Evolutionary conservation across 2,329 filamentous ascomycete genomes (phyloP).

Genomic region (Colletotrichum sp.): DNA sequence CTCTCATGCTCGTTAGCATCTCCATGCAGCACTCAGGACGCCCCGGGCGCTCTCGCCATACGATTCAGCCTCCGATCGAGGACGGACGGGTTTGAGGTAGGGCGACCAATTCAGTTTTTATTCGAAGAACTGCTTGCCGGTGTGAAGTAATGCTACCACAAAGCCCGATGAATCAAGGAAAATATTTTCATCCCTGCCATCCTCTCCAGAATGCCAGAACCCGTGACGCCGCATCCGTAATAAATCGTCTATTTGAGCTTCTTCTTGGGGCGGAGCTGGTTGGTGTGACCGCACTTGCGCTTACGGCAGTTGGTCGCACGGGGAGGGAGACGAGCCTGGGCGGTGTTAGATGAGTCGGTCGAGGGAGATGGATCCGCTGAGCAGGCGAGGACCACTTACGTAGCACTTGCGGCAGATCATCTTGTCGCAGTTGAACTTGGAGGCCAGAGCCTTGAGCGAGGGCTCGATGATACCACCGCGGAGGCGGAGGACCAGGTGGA

Average conservation of each 20-base stretch:
- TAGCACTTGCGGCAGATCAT: conserved; percentile 99
- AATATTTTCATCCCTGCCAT: conserved; percentile 26
- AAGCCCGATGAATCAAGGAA: conserved; percentile 41
- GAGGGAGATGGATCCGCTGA: background rate
- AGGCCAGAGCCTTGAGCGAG: conserved; percentile 96
- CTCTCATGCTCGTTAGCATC: conserved; percentile 13
- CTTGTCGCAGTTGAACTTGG: conserved; percentile 99
- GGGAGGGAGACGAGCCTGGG: conserved; percentile 82
- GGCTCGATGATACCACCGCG: conserved; percentile 99
- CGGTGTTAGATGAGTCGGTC: background rate
- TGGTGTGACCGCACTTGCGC: conserved; percentile 99
- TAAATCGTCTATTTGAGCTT: conserved; percentile 81
- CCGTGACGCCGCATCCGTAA: conserved; percentile 50
- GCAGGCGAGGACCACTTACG: conserved; percentile 61
- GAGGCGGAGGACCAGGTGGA: conserved; percentile 97
- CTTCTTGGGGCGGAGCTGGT: conserved; percentile 99
- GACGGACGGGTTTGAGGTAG: conserved; percentile 4
- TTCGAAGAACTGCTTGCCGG: conserved; percentile 21
- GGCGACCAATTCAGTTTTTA: conserved; percentile 22
- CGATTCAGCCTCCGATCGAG: background rate
- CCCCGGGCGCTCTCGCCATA: conserved; percentile 16
- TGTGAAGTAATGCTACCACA: conserved; percentile 40
- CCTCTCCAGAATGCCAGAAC: conserved; percentile 29
- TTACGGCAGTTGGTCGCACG: conserved; percentile 99
- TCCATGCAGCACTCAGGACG: conserved; percentile 21